phyloP scores from a whole-genome alignment of 805 yeast genomes.

The Kluyveromyces lactis region DNA sequence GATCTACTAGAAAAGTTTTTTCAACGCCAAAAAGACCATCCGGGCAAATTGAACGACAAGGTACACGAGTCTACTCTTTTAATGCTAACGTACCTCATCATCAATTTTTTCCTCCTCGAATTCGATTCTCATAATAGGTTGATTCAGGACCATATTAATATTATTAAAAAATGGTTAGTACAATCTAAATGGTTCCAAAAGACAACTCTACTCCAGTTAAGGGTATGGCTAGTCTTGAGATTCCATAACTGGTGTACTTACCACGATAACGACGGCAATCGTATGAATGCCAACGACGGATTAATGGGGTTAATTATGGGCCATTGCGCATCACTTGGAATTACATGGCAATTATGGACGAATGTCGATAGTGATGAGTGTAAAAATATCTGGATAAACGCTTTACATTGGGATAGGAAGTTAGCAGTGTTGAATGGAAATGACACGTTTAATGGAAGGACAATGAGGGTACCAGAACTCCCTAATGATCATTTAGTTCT shows the following conservation, averaged over 20 bases:
- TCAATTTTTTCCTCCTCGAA: constrained; percentile 1
- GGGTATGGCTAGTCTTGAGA: constrained; percentile 20
- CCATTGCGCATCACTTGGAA: constrained; percentile 23
- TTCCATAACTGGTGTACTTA: constrained; percentile 28
- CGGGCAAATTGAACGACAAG: constrained; percentile 1
- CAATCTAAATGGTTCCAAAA: constrained; percentile 20
- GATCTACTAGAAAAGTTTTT: constrained; percentile 14
- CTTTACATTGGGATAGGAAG: constrained; percentile 27
- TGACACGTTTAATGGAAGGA: constrained; percentile 21
- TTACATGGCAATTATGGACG: constrained; percentile 16
- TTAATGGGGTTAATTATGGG: constrained; percentile 24
- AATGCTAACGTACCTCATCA: not conserved
- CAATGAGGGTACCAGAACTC: constrained; percentile 8
- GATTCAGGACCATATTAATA: constrained; percentile 2
- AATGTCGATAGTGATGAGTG: constrained; percentile 12
- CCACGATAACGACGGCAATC: constrained; percentile 28
- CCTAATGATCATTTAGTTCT: constrained; percentile 5
- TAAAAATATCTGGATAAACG: constrained; percentile 21
- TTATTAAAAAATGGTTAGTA: not conserved
- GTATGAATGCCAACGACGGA: constrained; percentile 21
- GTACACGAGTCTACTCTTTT: not conserved
- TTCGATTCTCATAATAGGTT: not conserved
- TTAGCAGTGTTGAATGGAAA: constrained; percentile 22
- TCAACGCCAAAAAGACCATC: constrained; percentile 3
- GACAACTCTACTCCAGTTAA: constrained; percentile 23